Evolutionary conservation across 2,329 filamentous ascomycete species (phyloP), one percentile per base, ranked within the genome.

Genomic region (Graphiopsis chlorocephala): DNA sequence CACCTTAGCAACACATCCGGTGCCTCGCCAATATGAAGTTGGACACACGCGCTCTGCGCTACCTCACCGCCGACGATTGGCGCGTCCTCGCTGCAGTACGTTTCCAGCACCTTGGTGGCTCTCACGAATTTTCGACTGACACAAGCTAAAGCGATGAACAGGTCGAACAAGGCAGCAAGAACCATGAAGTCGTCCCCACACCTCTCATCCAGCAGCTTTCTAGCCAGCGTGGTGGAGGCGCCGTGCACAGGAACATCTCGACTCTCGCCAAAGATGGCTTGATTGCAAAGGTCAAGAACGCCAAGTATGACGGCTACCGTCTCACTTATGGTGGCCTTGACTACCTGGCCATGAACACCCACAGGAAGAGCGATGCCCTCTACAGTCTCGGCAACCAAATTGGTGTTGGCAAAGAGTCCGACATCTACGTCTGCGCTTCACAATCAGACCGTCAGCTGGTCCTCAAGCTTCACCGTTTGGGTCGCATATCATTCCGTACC

Each of bases 141-240:
- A 59, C 61, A 65, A 55, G 58, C 63, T 65, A 65, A 65, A 65
- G 63, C 63, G 23, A 35, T 62, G 67, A 66, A 63, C 78, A 97
- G 93, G 91, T 96, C 73, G 95, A 99, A 78, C 88, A 89, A 79
- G 94, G 93, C 74, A 96, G 91, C 79, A 93, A 92, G 78, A 98
- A 98, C 80, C 95, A 99, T 82, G 95, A 99, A 80, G 85, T 99
- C 64, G 94, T 99, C 2, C 95, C 95, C 8, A 98, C 94, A 15
- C 82, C 92, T 4, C 79, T 98, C 69, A 98, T 99, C 70, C 88
- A 90, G 65, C 91, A 92, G 74, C 85, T 97, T 28, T 88, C 94
- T 7, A 90, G 91, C 47, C 86, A 97, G 42, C 88, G 92, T 64
- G 90, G 91, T 64, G 78, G 79, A 17, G 86, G 86, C 69, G 91